A percentile compares a stretch with the other conserved stretches of the same genome.
Conservation (phyloP, 192 early-diverging fungal genomes). For the Podila minutissima region DNA sequence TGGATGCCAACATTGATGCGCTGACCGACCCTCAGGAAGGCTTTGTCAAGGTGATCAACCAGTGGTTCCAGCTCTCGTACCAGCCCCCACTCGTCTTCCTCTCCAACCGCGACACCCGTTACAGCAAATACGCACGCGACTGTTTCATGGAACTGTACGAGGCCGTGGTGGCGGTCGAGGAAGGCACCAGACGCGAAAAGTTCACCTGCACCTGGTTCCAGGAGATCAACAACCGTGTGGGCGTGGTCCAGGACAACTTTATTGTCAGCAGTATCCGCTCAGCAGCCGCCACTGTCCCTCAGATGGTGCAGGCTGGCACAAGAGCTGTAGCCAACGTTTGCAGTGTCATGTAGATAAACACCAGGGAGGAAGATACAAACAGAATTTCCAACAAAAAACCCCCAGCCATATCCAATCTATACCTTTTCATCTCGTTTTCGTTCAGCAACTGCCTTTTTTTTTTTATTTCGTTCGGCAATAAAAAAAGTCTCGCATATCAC, state of each 20-base stretch:
- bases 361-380: neutral
- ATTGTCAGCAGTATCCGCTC: constrained; percentile 55
- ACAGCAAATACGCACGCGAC: constrained; percentile 56
- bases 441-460: neutral
- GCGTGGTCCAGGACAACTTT: constrained; percentile 56
- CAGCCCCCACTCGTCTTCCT: constrained; percentile 58
- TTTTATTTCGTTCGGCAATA: neutral
- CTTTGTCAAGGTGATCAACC: constrained; percentile 55
- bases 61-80: constrained; percentile 55
- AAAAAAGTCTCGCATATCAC: no score
- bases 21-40: constrained; percentile 56
- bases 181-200: constrained; percentile 43
- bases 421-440: no score
- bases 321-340: constrained; percentile 48
- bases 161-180: constrained; percentile 53
- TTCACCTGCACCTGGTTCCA: constrained; percentile 61
- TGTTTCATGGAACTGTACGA: constrained; percentile 57
- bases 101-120: constrained; percentile 55
- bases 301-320: constrained; percentile 41
- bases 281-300: constrained; percentile 38
- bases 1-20: constrained; percentile 58
- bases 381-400: neutral
- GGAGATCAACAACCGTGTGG: constrained; percentile 52
- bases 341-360: constrained; percentile 27
- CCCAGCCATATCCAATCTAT: no score